These are phyloP conservation scores for Chenopodium quinoa DNA, from an alignment of 148 eudicot genomes.

Conservation along the genomic window DNA sequence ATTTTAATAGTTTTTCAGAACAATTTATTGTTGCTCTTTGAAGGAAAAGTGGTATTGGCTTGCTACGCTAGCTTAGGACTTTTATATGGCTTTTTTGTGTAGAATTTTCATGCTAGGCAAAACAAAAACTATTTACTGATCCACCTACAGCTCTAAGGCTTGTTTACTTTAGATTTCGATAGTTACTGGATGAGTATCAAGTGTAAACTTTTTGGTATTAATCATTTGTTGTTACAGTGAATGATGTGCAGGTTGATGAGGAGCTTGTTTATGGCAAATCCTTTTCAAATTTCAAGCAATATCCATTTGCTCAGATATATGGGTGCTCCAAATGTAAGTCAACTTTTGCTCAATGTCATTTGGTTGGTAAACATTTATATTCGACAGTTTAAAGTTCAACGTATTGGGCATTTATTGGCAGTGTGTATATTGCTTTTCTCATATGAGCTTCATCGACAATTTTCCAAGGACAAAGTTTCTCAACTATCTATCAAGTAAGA, in stretches of 20 bases:
- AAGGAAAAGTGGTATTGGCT: not conserved
- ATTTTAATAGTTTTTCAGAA: not conserved
- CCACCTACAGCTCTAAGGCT: not conserved
- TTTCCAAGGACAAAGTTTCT: slow-evolving; percentile 34
- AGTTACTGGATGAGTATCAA: not conserved
- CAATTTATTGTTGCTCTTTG: not conserved
- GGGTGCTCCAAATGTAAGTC: slow-evolving; percentile 84
- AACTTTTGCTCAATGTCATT: slow-evolving; percentile 11
- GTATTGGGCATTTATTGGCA: slow-evolving; percentile 30
- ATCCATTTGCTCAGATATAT: slow-evolving; percentile 70
- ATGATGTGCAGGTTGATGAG: slow-evolving; percentile 47
- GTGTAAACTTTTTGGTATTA: not conserved
- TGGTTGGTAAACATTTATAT: not conserved
- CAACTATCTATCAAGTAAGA: slow-evolving; percentile 70
- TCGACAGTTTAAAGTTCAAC: not conserved
- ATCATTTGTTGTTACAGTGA: slow-evolving; percentile 41
- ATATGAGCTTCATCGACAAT: slow-evolving; percentile 74
- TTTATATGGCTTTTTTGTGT: not conserved
- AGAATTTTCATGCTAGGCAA: not conserved
- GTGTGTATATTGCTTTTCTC: slow-evolving; percentile 70
- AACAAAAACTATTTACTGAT: not conserved
- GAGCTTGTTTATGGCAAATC: slow-evolving; percentile 48
- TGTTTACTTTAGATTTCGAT: not conserved
- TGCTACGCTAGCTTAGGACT: not conserved
- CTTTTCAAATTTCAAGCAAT: slow-evolving; percentile 40